Evolutionary conservation across 2,329 filamentous ascomycete species (phyloP).

Genomic region (Sporothrix sp.): DNA sequence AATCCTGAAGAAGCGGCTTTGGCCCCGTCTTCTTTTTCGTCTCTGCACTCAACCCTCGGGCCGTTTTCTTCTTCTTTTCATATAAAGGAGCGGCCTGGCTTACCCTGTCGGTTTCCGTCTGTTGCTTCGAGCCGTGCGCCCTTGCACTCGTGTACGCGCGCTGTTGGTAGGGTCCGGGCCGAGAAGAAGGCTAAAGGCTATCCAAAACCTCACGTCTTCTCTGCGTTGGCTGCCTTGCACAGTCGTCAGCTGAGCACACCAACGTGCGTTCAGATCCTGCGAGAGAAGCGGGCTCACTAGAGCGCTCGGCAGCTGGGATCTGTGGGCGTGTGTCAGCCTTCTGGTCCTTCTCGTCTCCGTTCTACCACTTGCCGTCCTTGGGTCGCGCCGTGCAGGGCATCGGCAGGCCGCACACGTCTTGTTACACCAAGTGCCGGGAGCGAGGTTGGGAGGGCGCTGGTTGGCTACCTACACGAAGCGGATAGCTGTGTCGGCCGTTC

Average conservation of each 20-base stretch:
- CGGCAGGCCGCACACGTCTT: no score
- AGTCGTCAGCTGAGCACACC: conserved; percentile 1
- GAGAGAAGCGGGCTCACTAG: not conserved
- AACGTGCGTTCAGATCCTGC: not conserved
- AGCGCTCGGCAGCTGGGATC: not conserved
- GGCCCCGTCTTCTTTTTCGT: not conserved
- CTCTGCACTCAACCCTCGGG: no score
- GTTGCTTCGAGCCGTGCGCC: not conserved
- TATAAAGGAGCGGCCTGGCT: not conserved
- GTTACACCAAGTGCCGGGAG: conserved; percentile 23
- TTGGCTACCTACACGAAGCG: conserved; percentile 22
- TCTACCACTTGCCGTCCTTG: no score
- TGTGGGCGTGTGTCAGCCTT: no score
- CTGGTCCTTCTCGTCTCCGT: no score
- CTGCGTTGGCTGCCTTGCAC: conserved; percentile 2
- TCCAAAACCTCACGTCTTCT: no score
- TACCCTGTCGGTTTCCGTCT: conserved; percentile 12
- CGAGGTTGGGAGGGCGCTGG: conserved; percentile 17
- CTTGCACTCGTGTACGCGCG: not conserved
- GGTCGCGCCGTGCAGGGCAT: no score
- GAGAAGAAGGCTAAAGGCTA: not conserved
- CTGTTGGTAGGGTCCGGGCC: not conserved
- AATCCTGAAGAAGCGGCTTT: conserved; percentile 8
- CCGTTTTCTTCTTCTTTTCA: not conserved
- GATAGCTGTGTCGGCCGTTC: conserved; percentile 13